Conservation (phyloP, 2,329 filamentous ascomycete species). For the Rosellinia necatrix region DNA sequence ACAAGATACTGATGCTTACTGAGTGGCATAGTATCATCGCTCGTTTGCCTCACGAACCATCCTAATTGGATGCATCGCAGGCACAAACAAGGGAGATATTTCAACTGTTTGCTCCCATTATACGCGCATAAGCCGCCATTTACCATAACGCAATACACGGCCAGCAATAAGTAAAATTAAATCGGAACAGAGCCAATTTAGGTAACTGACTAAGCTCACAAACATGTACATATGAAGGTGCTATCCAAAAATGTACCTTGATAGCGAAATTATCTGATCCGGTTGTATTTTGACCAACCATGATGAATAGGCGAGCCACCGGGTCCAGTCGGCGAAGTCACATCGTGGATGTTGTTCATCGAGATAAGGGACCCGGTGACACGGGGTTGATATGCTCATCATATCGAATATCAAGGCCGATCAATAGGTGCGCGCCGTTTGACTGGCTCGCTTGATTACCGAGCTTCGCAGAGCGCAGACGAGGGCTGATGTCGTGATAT, state of each 20-base stretch:
- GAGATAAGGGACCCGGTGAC: neutral
- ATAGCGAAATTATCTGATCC: neutral
- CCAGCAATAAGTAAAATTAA: neutral
- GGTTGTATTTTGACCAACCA: neutral
- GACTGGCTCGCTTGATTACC: slow-evolving; percentile 2
- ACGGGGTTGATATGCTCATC: neutral
- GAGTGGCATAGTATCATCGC: neutral
- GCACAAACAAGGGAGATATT: no score
- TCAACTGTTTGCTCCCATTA: no score
- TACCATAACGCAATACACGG: no score
- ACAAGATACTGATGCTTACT: neutral
- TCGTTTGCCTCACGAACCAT: neutral
- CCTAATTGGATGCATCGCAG: neutral
- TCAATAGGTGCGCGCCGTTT: slow-evolving; percentile 3
- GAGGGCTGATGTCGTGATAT: slow-evolving; percentile 8
- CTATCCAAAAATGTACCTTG: neutral
- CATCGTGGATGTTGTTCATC: neutral
- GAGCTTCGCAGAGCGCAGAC: slow-evolving; percentile 2
- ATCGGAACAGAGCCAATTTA: no score
- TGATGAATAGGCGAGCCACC: neutral
- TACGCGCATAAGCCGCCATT: no score
- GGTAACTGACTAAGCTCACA: no score
- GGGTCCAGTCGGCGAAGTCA: neutral
- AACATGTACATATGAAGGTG: no score
- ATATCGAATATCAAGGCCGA: neutral